Evolutionary conservation across 129 eudicot species (phyloP), one percentile per base, ranked within the genome.

Genomic region (Artemisia tridentata): DNA sequence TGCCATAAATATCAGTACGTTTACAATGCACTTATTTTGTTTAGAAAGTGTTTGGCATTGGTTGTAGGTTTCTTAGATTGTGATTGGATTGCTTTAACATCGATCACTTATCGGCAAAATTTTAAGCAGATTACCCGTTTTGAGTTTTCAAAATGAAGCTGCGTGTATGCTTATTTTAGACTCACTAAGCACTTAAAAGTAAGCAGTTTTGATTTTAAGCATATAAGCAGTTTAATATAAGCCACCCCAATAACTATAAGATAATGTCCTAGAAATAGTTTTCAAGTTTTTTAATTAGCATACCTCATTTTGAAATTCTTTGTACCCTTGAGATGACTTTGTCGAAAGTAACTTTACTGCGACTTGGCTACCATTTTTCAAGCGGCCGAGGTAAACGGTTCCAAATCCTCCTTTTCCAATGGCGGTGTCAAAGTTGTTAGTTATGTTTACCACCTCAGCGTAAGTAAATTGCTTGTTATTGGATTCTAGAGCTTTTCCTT

Each of bases 401-500:
- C 86, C 86, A 63, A 73, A 82, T 62, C 82, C 86, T 74, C 86
- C 86, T 43, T 72, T 78, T 21, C 82, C 86, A 10, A 82, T 77
- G 5, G 75, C 34, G 3, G 67, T 78, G 31, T 77, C 34, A 58
- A 82, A 82, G 60, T 82, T 78, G 16, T 73, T 56, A 13, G 86
- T 82, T 70, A 82, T 82, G 77, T 29, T 49, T 45, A 62, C 67
- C 70, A 82, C 77, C 73, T 78, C 86, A 34, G 77, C 65, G 31
- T 82, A 78, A 0, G 77, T 71, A 71, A 78, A 78, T 34, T 78
- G 81, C 62, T 53, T 78, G 43, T 78, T 78, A 20, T 71, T 61
- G 14, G 77, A 78, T 65, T 72, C 77, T 46, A 78, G 27, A n/a
- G 63, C 76, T 71, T 49, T 71, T 63, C 72, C 81, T 78, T 78